These are phyloP conservation scores for Malassezia sympodialis DNA, from an alignment of 1,284 basidiomycete genomes.

Conservation along the genomic window DNA sequence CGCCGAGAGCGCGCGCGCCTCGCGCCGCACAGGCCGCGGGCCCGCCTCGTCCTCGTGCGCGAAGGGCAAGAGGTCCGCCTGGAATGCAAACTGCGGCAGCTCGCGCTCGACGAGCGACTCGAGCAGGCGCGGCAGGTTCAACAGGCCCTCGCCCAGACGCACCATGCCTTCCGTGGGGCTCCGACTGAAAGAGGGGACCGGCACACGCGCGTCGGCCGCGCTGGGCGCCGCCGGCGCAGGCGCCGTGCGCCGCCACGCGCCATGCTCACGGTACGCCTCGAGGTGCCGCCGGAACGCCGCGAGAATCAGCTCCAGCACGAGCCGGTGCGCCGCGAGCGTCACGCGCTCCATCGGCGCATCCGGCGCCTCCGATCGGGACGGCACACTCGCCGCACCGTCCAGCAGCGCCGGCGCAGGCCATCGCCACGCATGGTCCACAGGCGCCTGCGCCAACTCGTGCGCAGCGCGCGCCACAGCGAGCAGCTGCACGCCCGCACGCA, in stretches of 20 bases:
- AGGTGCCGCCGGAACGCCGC: conserved; percentile 8
- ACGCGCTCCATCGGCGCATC: neutral
- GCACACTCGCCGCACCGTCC: neutral
- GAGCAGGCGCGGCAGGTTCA: conserved; percentile 84
- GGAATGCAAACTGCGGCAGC: conserved; percentile 55
- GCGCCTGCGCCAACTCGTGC: neutral
- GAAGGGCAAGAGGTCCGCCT: conserved; percentile 6
- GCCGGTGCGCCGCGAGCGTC: conserved; percentile 3
- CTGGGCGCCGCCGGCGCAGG: neutral
- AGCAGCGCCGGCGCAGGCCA: neutral
- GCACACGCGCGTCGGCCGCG: neutral
- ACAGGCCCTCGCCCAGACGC: conserved; percentile 76
- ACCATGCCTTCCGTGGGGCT: conserved; percentile 80
- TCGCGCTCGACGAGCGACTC: conserved; percentile 88
- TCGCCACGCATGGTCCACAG: neutral
- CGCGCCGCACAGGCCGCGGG: neutral
- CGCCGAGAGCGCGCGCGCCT: conserved; percentile 4
- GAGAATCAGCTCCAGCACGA: conserved; percentile 12
- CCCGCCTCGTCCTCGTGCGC: conserved; percentile 11
- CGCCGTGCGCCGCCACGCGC: neutral
- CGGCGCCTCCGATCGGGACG: neutral
- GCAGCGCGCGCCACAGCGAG: neutral
- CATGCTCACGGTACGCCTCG: conserved; percentile 7
- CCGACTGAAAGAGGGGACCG: conserved; percentile 81
- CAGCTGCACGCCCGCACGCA: conserved; percentile 8